phyloP scores from a whole-genome alignment of 768 basidiomycete species.

The Dendrothele bispora region DNA sequence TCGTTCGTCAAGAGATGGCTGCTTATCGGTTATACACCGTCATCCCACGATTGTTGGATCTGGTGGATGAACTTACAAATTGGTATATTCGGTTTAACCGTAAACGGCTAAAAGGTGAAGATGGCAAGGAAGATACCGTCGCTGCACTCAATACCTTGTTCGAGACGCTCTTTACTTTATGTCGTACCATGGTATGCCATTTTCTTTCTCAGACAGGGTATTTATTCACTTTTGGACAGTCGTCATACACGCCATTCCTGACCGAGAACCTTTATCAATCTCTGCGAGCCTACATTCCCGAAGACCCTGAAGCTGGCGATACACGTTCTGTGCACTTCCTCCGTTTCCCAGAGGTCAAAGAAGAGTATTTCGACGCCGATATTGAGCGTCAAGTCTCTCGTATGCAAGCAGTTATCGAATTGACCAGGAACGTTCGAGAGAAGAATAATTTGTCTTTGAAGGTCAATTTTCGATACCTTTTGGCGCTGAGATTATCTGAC shows the following conservation, averaged over 20 bases:
- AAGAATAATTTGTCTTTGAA: constrained; percentile 85
- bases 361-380: constrained; percentile 90
- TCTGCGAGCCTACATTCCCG: constrained; percentile 81
- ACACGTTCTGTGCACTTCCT: constrained; percentile 94
- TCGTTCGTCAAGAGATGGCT: constrained; percentile 94
- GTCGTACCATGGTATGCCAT: constrained; percentile 81
- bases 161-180: constrained; percentile 91
- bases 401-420: constrained; percentile 93
- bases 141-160: constrained; percentile 93
- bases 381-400: constrained; percentile 94
- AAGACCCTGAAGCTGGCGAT: constrained; percentile 68
- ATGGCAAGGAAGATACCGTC: constrained; percentile 83
- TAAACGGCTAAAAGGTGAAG: constrained; percentile 91
- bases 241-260: constrained; percentile 97
- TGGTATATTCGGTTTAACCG: constrained; percentile 99
- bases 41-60: constrained; percentile 88
- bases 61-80: constrained; percentile 96
- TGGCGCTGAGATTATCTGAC: not conserved
- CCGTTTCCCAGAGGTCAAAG: constrained; percentile 88
- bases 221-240: too few species aligned
- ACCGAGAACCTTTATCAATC: constrained; percentile 97
- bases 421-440: constrained; percentile 87
- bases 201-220: not conserved
- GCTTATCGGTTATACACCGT: constrained; percentile 97
- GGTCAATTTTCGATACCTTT: constrained; percentile 42